Evolutionary conservation across 257 asterid species (phyloP).

Genomic region (Solanum peruvianum): DNA sequence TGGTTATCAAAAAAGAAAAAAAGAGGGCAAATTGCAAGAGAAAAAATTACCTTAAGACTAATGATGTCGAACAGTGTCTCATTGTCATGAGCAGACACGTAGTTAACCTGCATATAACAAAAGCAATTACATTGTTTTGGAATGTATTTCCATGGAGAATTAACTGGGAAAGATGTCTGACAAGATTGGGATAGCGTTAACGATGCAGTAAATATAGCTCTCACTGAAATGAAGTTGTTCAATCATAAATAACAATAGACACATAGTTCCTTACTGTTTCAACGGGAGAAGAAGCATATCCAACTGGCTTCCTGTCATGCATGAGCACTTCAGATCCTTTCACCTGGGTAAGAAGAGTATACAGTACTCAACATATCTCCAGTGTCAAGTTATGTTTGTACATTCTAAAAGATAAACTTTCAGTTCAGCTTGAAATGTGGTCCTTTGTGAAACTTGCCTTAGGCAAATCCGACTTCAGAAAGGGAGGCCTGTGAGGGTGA

Average conservation of each 20-base stretch:
- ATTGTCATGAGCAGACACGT: constrained; percentile 95
- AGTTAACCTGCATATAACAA: constrained; percentile 55
- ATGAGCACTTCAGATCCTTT: constrained; percentile 70
- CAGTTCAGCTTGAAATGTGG: neutral
- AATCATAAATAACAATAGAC: neutral
- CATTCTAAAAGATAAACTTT: neutral
- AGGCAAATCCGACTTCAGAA: neutral
- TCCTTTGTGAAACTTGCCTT: neutral
- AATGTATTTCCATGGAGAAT: neutral
- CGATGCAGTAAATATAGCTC: neutral
- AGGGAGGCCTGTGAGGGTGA: neutral
- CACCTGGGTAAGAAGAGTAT: constrained; percentile 32
- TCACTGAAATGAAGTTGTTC: neutral
- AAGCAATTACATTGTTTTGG: neutral
- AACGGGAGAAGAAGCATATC: constrained; percentile 59
- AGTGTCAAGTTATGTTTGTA: neutral
- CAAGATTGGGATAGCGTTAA: neutral
- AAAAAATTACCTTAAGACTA: constrained; percentile 61
- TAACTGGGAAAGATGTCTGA: neutral
- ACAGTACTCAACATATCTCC: neutral
- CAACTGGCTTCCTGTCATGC: constrained; percentile 68
- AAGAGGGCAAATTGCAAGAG: neutral
- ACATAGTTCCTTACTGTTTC: constrained; percentile 60
- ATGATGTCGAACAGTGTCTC: constrained; percentile 85
- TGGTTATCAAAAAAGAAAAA: neutral